A percentile compares a stretch with the other conserved stretches of the same genome.
phyloP scores from a whole-genome alignment of 352 stramenopile genomes.

The Phytophthora pseudosyringae region DNA sequence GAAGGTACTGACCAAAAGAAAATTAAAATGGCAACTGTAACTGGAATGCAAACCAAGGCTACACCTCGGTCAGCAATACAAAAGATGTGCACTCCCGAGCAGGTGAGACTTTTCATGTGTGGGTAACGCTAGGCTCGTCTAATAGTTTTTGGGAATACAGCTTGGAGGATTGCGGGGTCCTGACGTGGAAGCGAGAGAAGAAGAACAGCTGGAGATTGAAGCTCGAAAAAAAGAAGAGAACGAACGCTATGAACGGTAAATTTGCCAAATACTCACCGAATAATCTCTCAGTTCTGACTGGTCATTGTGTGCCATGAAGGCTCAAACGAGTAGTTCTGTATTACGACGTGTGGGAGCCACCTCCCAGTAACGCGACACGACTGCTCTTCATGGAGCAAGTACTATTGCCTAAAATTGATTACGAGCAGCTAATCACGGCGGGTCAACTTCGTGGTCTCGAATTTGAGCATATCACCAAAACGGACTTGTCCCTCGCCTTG shows the following conservation, averaged over 20 bases:
- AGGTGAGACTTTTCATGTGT: slow-evolving; percentile 32
- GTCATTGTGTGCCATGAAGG: slow-evolving; percentile 27
- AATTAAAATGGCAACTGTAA: slow-evolving; percentile 15
- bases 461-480: slow-evolving; percentile 84
- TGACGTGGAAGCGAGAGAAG: slow-evolving; percentile 51
- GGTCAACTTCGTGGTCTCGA: slow-evolving; percentile 72
- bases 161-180: slow-evolving; percentile 46
- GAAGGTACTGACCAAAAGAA: slow-evolving; percentile 19
- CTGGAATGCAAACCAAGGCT: slow-evolving; percentile 34
- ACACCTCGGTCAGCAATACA: slow-evolving; percentile 57
- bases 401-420: slow-evolving; percentile 75
- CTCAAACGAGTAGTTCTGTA: slow-evolving; percentile 80
- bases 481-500: slow-evolving; percentile 83
- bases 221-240: slow-evolving; percentile 58
- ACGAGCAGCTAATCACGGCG: slow-evolving; percentile 75
- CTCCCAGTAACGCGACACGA: slow-evolving; percentile 79
- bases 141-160: slow-evolving; percentile 34
- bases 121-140: background rate
- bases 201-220: slow-evolving; percentile 56
- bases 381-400: slow-evolving; percentile 89
- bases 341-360: slow-evolving; percentile 88
- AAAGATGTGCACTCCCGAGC: slow-evolving; percentile 53
- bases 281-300: background rate
- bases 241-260: slow-evolving; percentile 58
- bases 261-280: background rate